Conservation (phyloP, 805 yeast genomes). For the Trichomonascus vanleenenianus region DNA sequence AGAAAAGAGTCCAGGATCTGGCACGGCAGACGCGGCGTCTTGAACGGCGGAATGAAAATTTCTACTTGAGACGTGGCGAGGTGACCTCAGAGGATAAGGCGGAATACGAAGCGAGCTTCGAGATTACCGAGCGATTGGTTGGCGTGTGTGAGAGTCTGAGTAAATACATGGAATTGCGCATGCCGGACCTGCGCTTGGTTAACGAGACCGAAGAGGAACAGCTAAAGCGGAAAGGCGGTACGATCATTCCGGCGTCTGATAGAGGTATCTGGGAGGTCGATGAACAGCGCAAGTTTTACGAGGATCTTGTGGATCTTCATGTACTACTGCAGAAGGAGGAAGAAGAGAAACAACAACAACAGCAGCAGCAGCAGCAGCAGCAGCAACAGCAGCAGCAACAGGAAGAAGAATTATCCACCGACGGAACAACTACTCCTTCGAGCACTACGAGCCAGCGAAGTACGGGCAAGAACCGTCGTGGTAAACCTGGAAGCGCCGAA, state of each 20-base stretch:
- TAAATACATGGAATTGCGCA: constrained; percentile 32
- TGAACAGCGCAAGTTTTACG: constrained; percentile 59
- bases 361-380: too few relatives aligned
- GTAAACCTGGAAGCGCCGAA: not conserved
- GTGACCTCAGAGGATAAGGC: constrained; percentile 34
- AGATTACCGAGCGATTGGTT: constrained; percentile 35
- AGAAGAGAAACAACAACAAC: constrained; percentile 2
- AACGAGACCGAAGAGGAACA: constrained; percentile 23
- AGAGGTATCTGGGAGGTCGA: constrained; percentile 53
- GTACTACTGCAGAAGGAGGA: constrained; percentile 14
- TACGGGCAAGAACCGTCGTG: not conserved
- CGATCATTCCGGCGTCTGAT: constrained; percentile 10
- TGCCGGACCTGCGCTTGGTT: constrained; percentile 29
- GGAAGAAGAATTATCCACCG: too few relatives aligned
- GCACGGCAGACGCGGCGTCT: constrained; percentile 32
- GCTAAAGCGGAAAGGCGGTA: constrained; percentile 13
- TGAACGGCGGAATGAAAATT: constrained; percentile 38
- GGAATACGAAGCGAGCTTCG: constrained; percentile 16
- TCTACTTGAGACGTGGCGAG: constrained; percentile 62
- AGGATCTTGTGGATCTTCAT: constrained; percentile 58
- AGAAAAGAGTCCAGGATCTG: constrained; percentile 30
- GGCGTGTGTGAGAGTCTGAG: constrained; percentile 37
- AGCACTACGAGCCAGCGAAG: not conserved
- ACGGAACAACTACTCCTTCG: too few relatives aligned
- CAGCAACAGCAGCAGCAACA: too few relatives aligned